Evolutionary conservation across 306 rosid genomes (phyloP).

Genomic region (Phaseolus lunatus): DNA sequence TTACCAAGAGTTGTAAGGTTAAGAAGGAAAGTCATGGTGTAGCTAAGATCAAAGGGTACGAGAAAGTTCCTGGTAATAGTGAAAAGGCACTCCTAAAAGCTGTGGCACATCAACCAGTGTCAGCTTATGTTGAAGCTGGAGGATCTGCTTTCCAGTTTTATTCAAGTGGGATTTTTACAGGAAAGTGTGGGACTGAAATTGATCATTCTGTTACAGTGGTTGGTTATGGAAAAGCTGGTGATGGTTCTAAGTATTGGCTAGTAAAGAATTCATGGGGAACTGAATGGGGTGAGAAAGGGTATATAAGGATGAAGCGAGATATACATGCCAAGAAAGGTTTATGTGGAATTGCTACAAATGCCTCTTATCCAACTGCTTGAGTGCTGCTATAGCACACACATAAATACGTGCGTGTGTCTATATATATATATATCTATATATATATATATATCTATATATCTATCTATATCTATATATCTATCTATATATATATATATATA

Average conservation of each 20-base stretch:
- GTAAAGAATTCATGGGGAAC: slow-evolving; percentile 53
- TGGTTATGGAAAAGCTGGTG: slow-evolving; percentile 7
- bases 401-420: no score
- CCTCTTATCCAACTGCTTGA: slow-evolving; percentile 37
- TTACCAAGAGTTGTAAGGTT: not conserved
- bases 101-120: slow-evolving; percentile 38
- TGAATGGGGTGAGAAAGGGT: slow-evolving; percentile 55
- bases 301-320: slow-evolving; percentile 43
- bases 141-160: slow-evolving; percentile 14
- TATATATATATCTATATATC: no score
- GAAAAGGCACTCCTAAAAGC: slow-evolving; percentile 21
- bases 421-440: no score
- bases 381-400: no score
- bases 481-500: no score
- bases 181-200: slow-evolving; percentile 16
- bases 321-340: slow-evolving; percentile 4
- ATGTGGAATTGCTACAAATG: slow-evolving; percentile 32
- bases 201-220: slow-evolving; percentile 21
- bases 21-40: not conserved
- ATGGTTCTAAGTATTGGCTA: slow-evolving; percentile 37
- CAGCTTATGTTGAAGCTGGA: slow-evolving; percentile 11
- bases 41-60: slow-evolving; percentile 20
- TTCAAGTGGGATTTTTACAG: slow-evolving; percentile 4
- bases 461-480: no score
- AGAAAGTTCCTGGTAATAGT: slow-evolving; percentile 5